These are phyloP conservation scores for Massospora cicadina DNA, from an alignment of 371 early-diverging fungal species.

Conservation along the genomic window DNA sequence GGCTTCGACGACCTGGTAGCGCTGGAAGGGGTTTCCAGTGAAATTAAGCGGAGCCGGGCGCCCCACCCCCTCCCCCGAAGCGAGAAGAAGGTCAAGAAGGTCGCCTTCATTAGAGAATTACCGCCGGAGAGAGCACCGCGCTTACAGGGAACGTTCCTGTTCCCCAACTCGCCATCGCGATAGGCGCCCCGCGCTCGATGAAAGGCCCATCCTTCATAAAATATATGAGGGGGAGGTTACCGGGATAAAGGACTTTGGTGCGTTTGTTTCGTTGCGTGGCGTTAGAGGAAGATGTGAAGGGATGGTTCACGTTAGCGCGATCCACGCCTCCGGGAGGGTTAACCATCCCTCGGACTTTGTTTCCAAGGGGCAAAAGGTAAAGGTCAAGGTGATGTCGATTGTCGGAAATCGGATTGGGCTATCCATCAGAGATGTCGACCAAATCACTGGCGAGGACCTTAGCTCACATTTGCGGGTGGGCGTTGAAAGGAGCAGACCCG, in stretches of 20 bases:
- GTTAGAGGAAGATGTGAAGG: conserved; percentile 54
- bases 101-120: background rate
- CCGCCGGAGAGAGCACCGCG: background rate
- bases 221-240: conserved; percentile 70
- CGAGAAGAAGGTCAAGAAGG: background rate
- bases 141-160: conserved; percentile 14
- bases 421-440: conserved; percentile 91
- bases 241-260: conserved; percentile 78
- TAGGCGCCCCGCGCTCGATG: conserved; percentile 25
- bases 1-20: conserved; percentile 31
- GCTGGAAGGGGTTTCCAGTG: conserved; percentile 26
- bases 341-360: conserved; percentile 67
- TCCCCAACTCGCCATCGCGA: background rate
- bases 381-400: conserved; percentile 84
- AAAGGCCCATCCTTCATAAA: conserved; percentile 68
- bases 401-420: conserved; percentile 59
- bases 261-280: conserved; percentile 73
- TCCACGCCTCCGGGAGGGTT: conserved; percentile 44
- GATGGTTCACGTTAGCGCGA: conserved; percentile 66
- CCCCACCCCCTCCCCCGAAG: background rate
- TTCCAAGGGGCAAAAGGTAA: conserved; percentile 51
- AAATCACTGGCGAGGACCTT: conserved; percentile 72
- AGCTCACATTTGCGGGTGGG: conserved; percentile 30
- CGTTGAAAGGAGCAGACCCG: conserved; percentile 14
- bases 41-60: background rate